Conservation (phyloP, 2,329 filamentous ascomycete species). For the Fonsecaea erecta region DNA sequence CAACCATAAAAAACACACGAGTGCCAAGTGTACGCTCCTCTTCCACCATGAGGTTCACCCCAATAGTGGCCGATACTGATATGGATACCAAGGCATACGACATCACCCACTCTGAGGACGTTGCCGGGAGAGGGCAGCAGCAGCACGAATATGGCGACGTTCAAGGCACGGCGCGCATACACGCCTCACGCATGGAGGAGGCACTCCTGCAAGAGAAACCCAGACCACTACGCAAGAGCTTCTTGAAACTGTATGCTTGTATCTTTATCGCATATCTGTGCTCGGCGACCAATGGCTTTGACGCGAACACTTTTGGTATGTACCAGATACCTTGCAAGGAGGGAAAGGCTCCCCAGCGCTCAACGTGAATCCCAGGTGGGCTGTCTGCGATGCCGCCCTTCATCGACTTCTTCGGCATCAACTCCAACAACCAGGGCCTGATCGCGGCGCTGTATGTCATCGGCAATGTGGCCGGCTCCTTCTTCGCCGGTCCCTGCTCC, state of each 20-base stretch:
- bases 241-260: constrained; percentile 13
- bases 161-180: constrained; percentile 3
- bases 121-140: not conserved
- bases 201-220: constrained; percentile 11
- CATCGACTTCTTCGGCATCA: constrained; percentile 16
- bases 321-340: not conserved
- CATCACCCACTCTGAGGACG: constrained; percentile 6
- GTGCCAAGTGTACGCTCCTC: not conserved
- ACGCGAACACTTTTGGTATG: constrained; percentile 19
- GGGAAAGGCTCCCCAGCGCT: not conserved
- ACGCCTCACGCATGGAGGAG: constrained; percentile 20
- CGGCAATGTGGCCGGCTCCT: constrained; percentile 6
- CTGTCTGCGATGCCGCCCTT: constrained; percentile 17
- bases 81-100: constrained; percentile 12
- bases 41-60: not conserved
- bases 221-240: constrained; percentile 9
- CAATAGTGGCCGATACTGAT: not conserved
- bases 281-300: constrained; percentile 18
- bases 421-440: constrained; percentile 6
- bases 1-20: not conserved
- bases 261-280: constrained; percentile 17
- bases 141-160: not conserved
- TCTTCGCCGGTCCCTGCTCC: constrained; percentile 45
- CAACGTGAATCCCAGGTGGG: not conserved
- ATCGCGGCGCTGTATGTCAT: constrained; percentile 8